Evolutionary conservation across 1,284 basidiomycete genomes (phyloP).

Genomic region (Lentinula novae-zelandiae): DNA sequence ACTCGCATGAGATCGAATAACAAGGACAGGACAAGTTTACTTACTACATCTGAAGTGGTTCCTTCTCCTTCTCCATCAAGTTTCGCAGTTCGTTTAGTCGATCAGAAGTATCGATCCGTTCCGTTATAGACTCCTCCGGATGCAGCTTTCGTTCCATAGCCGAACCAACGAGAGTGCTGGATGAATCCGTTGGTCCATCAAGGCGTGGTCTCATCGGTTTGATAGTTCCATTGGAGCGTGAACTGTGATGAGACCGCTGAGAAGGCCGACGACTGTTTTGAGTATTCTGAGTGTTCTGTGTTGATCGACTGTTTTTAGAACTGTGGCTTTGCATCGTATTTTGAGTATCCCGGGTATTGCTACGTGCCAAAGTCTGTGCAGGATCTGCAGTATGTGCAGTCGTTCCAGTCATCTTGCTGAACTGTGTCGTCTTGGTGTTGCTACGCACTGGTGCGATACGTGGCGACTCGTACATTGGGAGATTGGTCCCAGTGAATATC

Average conservation of each 20-base stretch:
- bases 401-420: conserved; percentile 16
- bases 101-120: conserved; percentile 52
- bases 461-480: conserved; percentile 38
- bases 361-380: conserved; percentile 13
- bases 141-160: conserved; percentile 63
- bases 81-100: conserved; percentile 65
- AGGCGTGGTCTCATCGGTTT: conserved; percentile 23
- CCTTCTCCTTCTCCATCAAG: conserved; percentile 54
- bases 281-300: conserved; percentile 11
- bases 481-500: conserved; percentile 29
- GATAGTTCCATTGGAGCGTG: conserved; percentile 14
- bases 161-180: conserved; percentile 69
- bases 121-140: conserved; percentile 53
- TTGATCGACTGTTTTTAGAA: conserved; percentile 16
- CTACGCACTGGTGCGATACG: conserved; percentile 19
- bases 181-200: conserved; percentile 55
- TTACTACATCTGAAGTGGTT: conserved; percentile 10
- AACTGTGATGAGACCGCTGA: conserved; percentile 21
- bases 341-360: conserved; percentile 5
- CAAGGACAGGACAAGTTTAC: neutral
- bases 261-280: conserved; percentile 16
- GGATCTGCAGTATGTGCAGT: neutral
- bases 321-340: conserved; percentile 14
- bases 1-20: conserved; percentile 9
- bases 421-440: conserved; percentile 18